Evolutionary conservation across 345 rosid genomes (phyloP).

Genomic region (Pseudoturritis turrita): DNA sequence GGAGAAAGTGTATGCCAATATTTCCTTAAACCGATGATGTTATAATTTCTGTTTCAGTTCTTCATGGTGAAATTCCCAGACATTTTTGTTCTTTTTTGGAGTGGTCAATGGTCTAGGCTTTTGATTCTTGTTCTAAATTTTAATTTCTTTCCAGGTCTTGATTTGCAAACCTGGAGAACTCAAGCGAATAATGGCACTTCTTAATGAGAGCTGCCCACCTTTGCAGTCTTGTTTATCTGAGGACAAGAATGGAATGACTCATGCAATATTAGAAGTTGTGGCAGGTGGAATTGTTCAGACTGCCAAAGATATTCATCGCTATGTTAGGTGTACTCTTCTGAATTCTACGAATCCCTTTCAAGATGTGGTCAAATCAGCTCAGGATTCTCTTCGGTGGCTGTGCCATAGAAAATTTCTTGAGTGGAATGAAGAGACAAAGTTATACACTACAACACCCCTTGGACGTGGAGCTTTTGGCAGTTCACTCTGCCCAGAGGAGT

Average conservation of each 20-base stretch:
- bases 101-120: conserved; percentile 8
- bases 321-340: conserved; percentile 95
- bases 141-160: conserved; percentile 54
- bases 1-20: conserved; percentile 88
- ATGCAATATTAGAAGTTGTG: conserved; percentile 98
- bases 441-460: conserved; percentile 82
- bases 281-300: conserved; percentile 98
- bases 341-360: conserved; percentile 90
- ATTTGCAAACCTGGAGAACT: conserved; percentile 85
- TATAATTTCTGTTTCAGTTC: not conserved
- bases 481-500: conserved; percentile 97
- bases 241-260: conserved; percentile 99
- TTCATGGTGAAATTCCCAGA: not conserved
- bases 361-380: conserved; percentile 96
- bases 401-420: conserved; percentile 86
- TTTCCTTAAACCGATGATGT: not conserved
- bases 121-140: conserved; percentile 11
- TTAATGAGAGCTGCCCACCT: conserved; percentile 79
- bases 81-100: not conserved
- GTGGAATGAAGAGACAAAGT: conserved; percentile 90
- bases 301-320: conserved; percentile 84
- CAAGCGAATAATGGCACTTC: conserved; percentile 73
- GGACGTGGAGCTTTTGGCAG: conserved; percentile 99
- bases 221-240: conserved; percentile 94
- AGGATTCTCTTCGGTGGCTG: conserved; percentile 97